Conservation (phyloP, 176 grass and related monocot species). For the Aegilops umbellulata region DNA sequence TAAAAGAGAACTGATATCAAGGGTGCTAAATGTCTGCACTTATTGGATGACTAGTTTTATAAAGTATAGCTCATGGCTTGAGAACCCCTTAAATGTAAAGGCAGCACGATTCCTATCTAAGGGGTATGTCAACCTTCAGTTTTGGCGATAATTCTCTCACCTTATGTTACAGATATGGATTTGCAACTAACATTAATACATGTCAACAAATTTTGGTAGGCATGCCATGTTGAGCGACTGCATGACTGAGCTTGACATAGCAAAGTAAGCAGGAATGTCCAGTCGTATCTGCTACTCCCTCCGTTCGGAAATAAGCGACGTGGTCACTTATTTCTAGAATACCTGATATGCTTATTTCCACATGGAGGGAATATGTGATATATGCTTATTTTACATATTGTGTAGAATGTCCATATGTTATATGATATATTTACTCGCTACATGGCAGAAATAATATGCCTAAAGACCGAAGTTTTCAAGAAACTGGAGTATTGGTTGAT, state of each 20-base stretch:
- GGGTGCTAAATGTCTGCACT: conserved; percentile 73
- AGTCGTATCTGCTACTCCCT: neutral
- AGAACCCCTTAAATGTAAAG: conserved; percentile 95
- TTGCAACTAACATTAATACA: conserved; percentile 21
- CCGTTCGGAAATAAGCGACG: too few relatives aligned
- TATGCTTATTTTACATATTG: conserved; percentile 15
- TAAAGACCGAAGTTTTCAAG: conserved; percentile 35
- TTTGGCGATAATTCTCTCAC: conserved; percentile 20
- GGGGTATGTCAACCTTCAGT: conserved; percentile 59
- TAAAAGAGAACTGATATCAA: conserved; percentile 65
- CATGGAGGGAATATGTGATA: neutral
- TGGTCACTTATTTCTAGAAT: neutral
- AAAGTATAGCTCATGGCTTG: conserved; percentile 89
- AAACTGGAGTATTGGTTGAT: conserved; percentile 27
- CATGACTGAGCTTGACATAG: conserved; percentile 66
- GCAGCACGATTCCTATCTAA: conserved; percentile 78
- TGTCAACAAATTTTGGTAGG: conserved; percentile 49
- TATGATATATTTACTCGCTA: conserved; percentile 30
- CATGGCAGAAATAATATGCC: conserved; percentile 46
- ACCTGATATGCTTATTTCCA: too few relatives aligned
- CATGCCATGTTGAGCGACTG: conserved; percentile 83
- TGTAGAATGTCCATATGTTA: neutral
- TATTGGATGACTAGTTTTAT: conserved; percentile 96
- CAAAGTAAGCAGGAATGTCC: conserved; percentile 55
- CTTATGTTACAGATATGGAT: conserved; percentile 26